Percentiles rank a stretch among this genome's conserved stretches.
Evolutionary conservation across 2,329 filamentous ascomycete genomes (phyloP).

Genomic region (Macrophomina tecta): DNA sequence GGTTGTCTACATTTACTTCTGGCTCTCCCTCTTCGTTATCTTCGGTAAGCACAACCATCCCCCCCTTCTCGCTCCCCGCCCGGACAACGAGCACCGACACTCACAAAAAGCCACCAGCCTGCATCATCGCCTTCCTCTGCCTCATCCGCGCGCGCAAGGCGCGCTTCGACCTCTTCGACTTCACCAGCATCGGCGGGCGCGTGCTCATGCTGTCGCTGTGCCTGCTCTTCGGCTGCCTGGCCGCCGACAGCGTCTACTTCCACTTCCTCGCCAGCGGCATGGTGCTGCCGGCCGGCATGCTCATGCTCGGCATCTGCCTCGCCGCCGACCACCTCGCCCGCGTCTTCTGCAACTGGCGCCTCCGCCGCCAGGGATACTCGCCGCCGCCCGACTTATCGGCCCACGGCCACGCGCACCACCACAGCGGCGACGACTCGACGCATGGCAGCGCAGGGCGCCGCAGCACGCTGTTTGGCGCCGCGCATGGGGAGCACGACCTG

Average conservation of each 20-base stretch:
- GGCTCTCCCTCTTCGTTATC: conserved; percentile 45
- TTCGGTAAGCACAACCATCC: conserved; percentile 28
- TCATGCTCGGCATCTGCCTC: conserved; percentile 43
- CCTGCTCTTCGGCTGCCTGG: conserved; percentile 40
- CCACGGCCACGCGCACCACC: neutral
- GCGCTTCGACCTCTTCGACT: conserved; percentile 49
- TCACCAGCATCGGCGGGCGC: conserved; percentile 43
- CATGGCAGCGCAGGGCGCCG: neutral
- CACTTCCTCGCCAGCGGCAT: conserved; percentile 40
- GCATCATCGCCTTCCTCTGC: conserved; percentile 46
- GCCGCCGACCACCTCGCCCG: conserved; percentile 41
- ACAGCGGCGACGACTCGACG: neutral
- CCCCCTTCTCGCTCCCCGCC: neutral
- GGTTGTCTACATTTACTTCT: conserved; percentile 47
- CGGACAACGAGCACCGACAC: no score
- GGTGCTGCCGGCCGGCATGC: conserved; percentile 43
- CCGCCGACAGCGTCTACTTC: conserved; percentile 34
- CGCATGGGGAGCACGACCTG: neutral
- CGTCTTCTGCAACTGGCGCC: conserved; percentile 38
- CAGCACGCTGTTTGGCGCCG: neutral
- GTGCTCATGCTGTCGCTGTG: conserved; percentile 38
- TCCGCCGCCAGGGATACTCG: conserved; percentile 30
- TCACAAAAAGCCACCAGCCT: conserved; percentile 27
- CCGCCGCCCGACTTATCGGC: neutral
- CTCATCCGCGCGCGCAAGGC: conserved; percentile 44